phyloP scores from a whole-genome alignment of 805 yeast genomes.

The Saccharomyces eubayanus region DNA sequence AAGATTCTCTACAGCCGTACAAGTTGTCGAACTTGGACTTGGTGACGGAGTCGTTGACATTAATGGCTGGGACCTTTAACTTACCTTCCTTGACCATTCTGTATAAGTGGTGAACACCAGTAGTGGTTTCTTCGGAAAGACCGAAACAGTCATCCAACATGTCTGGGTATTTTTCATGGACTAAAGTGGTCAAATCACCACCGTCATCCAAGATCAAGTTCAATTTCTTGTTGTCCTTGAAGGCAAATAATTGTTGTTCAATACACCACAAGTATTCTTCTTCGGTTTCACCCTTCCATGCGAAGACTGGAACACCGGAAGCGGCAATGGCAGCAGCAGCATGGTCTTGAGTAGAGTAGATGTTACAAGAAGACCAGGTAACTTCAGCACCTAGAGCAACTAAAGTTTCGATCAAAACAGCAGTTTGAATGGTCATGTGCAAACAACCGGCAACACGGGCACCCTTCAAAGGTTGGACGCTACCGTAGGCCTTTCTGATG shows the following conservation, averaged over 20 bases:
- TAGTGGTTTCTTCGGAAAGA: slow-evolving; percentile 97
- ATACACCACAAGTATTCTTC: slow-evolving; percentile 99
- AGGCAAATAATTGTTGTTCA: slow-evolving; percentile 96
- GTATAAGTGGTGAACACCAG: slow-evolving; percentile 99
- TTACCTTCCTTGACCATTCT: slow-evolving; percentile 81
- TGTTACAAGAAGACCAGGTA: slow-evolving; percentile 99
- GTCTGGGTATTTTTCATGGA: slow-evolving; percentile 97
- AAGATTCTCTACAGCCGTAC: slow-evolving; percentile 99
- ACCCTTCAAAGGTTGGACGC: slow-evolving; percentile 90
- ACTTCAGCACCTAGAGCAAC: slow-evolving; percentile 98
- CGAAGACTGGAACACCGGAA: slow-evolving; percentile 96
- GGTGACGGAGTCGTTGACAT: slow-evolving; percentile 97
- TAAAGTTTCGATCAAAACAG: slow-evolving; percentile 95
- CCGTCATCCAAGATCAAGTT: slow-evolving; percentile 98
- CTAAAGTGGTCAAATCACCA: slow-evolving; percentile 95
- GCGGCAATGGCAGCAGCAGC: slow-evolving; percentile 99
- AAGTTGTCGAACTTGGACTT: slow-evolving; percentile 98
- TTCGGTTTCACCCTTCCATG: slow-evolving; percentile 99
- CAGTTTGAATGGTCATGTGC: slow-evolving; percentile 99
- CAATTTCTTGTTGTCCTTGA: slow-evolving; percentile 91
- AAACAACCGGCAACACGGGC: slow-evolving; percentile 98
- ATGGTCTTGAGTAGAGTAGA: slow-evolving; percentile 98
- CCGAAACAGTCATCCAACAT: slow-evolving; percentile 93
- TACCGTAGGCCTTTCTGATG: slow-evolving; percentile 88
- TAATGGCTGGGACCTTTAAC: slow-evolving; percentile 97